A percentile compares a stretch with the other conserved stretches of the same genome.
Evolutionary conservation across 2,329 filamentous ascomycete species (phyloP).

Genomic region (Colletotrichum phormii): DNA sequence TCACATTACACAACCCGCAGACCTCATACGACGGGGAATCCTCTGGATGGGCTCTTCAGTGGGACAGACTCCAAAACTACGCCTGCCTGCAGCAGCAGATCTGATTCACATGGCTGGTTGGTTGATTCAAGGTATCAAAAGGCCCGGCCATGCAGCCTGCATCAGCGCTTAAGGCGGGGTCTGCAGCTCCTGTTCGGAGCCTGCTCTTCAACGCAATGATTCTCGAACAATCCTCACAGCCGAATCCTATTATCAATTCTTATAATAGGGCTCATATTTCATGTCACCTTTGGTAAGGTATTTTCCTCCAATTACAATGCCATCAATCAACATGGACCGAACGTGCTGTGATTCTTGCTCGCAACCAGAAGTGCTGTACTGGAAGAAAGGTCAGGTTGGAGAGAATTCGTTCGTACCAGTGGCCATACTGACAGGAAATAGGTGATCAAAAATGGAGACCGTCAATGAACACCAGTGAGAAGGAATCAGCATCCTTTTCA

Average conservation of each 20-base stretch:
- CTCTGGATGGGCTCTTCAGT: neutral
- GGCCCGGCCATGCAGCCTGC: constrained; percentile 1
- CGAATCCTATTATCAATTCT: neutral
- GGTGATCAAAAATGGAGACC: neutral
- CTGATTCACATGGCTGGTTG: constrained; percentile 14
- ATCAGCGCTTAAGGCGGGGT: neutral
- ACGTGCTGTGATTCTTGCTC: constrained; percentile 6
- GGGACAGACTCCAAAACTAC: neutral
- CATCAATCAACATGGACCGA: neutral
- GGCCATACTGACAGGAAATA: neutral
- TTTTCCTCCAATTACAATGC: neutral
- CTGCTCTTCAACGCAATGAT: neutral
- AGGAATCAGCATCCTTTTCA: neutral
- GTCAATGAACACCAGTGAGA: neutral
- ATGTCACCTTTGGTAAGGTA: too few species aligned
- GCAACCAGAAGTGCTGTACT: neutral
- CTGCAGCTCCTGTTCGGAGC: constrained; percentile 1
- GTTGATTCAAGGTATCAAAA: neutral
- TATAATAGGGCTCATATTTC: neutral
- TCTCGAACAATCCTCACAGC: neutral
- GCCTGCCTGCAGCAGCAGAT: neutral
- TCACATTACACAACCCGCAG: neutral
- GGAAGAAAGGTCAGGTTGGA: constrained; percentile 25
- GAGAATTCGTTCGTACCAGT: too few species aligned
- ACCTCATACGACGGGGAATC: neutral